Percentiles rank a stretch among this genome's conserved stretches.
Conservation (phyloP, 768 basidiomycete genomes). For the Boletus pseudo-olivaceus region DNA sequence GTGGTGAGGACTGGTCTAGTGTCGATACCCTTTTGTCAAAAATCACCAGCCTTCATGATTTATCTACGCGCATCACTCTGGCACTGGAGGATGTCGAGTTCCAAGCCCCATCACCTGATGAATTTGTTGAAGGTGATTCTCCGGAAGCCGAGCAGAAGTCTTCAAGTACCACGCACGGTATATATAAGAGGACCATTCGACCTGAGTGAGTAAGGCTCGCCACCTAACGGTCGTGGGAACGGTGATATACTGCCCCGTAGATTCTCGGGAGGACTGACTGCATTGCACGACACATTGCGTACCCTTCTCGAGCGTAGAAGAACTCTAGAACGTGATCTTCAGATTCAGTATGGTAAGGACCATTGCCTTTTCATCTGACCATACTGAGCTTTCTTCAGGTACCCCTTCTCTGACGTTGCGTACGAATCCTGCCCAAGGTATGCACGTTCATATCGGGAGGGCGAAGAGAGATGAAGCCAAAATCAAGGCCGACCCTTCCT, state of each 20-base stretch:
- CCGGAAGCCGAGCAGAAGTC: constrained; percentile 12
- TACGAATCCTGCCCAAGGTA: constrained; percentile 62
- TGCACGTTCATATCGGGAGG: constrained; percentile 69
- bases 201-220: constrained; percentile 49
- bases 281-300: constrained; percentile 47
- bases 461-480: constrained; percentile 57
- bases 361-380: background rate
- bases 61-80: constrained; percentile 55
- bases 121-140: constrained; percentile 23
- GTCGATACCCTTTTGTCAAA: constrained; percentile 51
- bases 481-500: constrained; percentile 45
- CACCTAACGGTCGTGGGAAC: background rate
- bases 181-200: constrained; percentile 55
- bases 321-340: constrained; percentile 53
- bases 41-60: constrained; percentile 45
- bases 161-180: constrained; percentile 27
- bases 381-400: constrained; percentile 39
- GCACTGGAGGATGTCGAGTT: constrained; percentile 40
- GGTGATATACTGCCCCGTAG: constrained; percentile 32
- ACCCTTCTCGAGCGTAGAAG: constrained; percentile 45
- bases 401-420: constrained; percentile 73
- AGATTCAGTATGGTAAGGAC: constrained; percentile 48
- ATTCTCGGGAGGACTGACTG: constrained; percentile 53
- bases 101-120: constrained; percentile 14
- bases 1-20: constrained; percentile 50